Evolutionary conservation across 495 filamentous ascomycete genomes (phyloP).

Genomic region (Staphylotrichum longicolle): DNA sequence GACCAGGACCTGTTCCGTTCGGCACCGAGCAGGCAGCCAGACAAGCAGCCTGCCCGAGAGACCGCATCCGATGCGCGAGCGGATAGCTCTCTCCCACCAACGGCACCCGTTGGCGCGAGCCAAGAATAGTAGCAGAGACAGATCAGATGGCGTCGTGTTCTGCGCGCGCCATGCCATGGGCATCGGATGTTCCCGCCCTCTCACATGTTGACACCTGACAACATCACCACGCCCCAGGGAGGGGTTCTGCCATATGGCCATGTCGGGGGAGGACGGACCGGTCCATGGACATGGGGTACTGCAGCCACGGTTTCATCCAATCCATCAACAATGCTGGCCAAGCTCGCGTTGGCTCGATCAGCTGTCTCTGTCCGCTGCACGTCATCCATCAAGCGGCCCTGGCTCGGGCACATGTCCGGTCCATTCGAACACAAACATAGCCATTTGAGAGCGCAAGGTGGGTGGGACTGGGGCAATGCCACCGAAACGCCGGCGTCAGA

Average conservation of each 20-base stretch:
- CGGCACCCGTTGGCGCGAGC: neutral
- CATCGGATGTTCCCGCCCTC: slow-evolving; percentile 2
- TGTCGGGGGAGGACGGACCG: neutral
- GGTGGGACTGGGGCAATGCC: slow-evolving; percentile 4
- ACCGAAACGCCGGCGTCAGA: slow-evolving; percentile 7
- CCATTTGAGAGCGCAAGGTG: neutral
- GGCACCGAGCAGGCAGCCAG: slow-evolving; percentile 22
- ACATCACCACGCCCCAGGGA: neutral
- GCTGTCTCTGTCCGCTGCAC: slow-evolving; percentile 15
- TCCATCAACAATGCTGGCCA: neutral
- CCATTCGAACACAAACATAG: slow-evolving; percentile 9
- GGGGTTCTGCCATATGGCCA: neutral
- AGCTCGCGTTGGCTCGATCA: neutral
- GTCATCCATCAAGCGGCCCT: slow-evolving; percentile 8
- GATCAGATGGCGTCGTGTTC: slow-evolving; percentile 13
- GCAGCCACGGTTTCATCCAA: slow-evolving; percentile 3
- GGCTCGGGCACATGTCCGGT: neutral
- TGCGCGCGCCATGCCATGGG: neutral
- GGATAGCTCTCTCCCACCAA: neutral
- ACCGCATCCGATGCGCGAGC: slow-evolving; percentile 21
- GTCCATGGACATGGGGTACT: slow-evolving; percentile 5
- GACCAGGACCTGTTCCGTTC: slow-evolving; percentile 6
- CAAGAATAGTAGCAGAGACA: slow-evolving; percentile 17
- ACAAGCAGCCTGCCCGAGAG: slow-evolving; percentile 7
- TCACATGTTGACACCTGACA: slow-evolving; percentile 3